Percentiles rank a stretch among this genome's conserved stretches.
phyloP scores from a whole-genome alignment of 2,329 filamentous ascomycete species.

The Xylaria arbuscula region DNA sequence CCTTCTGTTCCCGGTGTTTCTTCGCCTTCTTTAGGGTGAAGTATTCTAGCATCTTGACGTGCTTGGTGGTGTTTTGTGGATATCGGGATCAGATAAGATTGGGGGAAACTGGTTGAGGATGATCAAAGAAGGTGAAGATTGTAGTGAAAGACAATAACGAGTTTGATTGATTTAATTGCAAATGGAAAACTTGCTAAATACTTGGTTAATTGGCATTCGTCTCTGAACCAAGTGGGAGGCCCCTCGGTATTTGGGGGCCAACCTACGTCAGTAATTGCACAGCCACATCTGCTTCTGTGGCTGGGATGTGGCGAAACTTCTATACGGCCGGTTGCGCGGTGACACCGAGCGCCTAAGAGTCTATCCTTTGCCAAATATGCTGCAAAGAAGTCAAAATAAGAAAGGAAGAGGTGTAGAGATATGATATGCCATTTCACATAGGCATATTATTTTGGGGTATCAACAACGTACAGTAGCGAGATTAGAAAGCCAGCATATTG shows the following conservation, averaged over 20 bases:
- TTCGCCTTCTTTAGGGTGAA: constrained; percentile 72
- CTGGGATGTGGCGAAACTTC: constrained; percentile 39
- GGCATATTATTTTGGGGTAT: constrained; percentile 22
- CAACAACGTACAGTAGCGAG: constrained; percentile 13
- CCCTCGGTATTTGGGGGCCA: constrained; percentile 4
- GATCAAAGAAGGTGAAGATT: background rate
- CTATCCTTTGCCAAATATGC: too few relatives aligned
- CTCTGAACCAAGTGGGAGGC: constrained; percentile 17
- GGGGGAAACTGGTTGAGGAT: too few relatives aligned
- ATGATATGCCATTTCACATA: background rate
- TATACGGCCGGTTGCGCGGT: too few relatives aligned
- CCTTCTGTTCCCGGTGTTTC: constrained; percentile 66
- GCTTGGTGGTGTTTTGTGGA: too few relatives aligned
- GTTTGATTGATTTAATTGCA: background rate
- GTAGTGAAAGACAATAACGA: background rate
- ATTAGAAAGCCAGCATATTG: background rate
- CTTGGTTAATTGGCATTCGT: background rate
- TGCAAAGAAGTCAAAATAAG: too few relatives aligned
- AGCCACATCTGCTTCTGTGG: constrained; percentile 30
- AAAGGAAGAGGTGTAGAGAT: background rate
- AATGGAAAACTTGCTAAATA: background rate
- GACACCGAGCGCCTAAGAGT: too few relatives aligned
- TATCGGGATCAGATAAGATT: background rate
- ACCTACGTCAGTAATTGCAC: constrained; percentile 39
- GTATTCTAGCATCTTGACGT: constrained; percentile 68